phyloP scores from a whole-genome alignment of 257 asterid species.

The Jasminum sambac region DNA sequence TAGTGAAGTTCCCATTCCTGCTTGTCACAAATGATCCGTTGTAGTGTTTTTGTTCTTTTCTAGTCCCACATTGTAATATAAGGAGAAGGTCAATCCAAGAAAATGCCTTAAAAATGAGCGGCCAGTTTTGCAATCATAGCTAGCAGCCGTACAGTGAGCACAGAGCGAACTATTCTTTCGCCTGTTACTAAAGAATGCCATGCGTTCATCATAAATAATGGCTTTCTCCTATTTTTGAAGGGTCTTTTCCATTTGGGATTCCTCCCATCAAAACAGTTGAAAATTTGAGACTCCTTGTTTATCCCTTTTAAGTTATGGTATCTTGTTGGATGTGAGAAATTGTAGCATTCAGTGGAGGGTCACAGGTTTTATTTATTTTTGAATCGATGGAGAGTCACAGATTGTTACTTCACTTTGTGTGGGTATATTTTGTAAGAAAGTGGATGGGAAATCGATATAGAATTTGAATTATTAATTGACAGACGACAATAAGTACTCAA shows the following conservation, averaged over 20 bases:
- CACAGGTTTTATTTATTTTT: no score
- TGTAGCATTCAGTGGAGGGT: constrained; percentile 82
- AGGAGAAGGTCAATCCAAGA: not conserved
- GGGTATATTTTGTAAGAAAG: constrained; percentile 56
- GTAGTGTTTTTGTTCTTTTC: not conserved
- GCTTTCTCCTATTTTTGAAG: not conserved
- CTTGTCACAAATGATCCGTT: no score
- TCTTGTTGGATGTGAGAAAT: constrained; percentile 81
- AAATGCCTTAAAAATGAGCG: not conserved
- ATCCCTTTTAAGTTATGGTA: constrained; percentile 86
- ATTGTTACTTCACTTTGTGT: constrained; percentile 78
- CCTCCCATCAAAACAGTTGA: constrained; percentile 38
- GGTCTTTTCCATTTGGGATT: not conserved
- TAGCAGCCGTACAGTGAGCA: not conserved
- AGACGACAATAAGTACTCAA: no score
- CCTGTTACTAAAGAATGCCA: constrained; percentile 2
- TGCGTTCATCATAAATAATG: not conserved
- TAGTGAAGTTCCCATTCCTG: not conserved
- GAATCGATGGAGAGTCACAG: no score
- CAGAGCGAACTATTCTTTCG: constrained; percentile 1
- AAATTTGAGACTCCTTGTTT: constrained; percentile 71
- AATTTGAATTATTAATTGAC: constrained; percentile 27
- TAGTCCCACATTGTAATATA: not conserved
- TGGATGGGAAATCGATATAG: constrained; percentile 55
- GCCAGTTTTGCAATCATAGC: rapidly evolving